Evolutionary conservation across 495 filamentous ascomycete species (phyloP).

Genomic region (Talaromyces wortmannii): DNA sequence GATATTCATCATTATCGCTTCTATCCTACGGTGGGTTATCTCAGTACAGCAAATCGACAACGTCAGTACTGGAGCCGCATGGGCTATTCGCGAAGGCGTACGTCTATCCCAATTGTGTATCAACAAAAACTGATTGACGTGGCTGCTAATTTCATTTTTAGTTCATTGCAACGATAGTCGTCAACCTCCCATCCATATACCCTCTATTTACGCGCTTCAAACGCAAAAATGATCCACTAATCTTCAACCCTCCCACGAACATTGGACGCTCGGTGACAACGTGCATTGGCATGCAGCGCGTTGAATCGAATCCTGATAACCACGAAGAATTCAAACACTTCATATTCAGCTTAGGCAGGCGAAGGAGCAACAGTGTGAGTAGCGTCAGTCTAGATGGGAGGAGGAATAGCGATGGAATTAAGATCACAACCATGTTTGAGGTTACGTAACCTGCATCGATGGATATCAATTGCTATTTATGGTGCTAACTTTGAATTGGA

Average conservation of each 20-base stretch:
- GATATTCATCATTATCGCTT: constrained; percentile 21
- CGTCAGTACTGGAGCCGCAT: constrained; percentile 14
- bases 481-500: too few relatives aligned
- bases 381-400: neutral
- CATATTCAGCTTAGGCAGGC: neutral
- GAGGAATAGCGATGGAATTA: constrained; percentile 9
- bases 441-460: neutral
- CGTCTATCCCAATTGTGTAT: neutral
- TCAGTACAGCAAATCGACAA: constrained; percentile 13
- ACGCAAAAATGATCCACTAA: neutral
- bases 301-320: constrained; percentile 5
- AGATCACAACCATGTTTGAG: constrained; percentile 12
- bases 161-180: constrained; percentile 18
- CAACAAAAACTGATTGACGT: too few relatives aligned
- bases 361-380: neutral
- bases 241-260: constrained; percentile 4
- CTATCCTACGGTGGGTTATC: constrained; percentile 15
- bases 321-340: neutral
- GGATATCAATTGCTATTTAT: too few relatives aligned
- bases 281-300: constrained; percentile 3
- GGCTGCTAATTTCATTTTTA: neutral
- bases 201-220: constrained; percentile 9
- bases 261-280: constrained; percentile 2
- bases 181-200: constrained; percentile 16
- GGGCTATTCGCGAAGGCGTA: constrained; percentile 20